Evolutionary conservation across 805 yeast species (phyloP), one percentile per base, ranked within the genome.

Genomic region (Lipomyces sp.): DNA sequence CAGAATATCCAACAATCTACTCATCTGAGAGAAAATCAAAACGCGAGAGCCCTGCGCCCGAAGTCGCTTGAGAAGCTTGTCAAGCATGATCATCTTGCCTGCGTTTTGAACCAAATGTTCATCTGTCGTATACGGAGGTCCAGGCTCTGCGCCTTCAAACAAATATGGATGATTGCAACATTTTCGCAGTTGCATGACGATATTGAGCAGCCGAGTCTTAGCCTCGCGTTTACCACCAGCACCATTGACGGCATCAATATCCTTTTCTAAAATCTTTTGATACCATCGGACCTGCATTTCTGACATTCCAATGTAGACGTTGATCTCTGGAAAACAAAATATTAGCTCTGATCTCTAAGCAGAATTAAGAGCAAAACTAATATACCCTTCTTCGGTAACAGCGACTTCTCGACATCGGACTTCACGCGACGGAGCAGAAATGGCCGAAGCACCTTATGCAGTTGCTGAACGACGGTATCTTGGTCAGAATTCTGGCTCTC

Each of bases 81-180:
- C 98, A 49, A 90, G 70, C 32, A 91, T 86, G 47, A 86, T 76
- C 90, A 90, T 86, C 66, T 90, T 90, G 28, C 95, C 96, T 5
- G 95, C 77, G 65, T 91, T 91, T 71, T 62, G 82, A n/a, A 90
- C 83, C 57, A 91, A 74, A 69, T 91, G 98, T 67, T 90, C 97
- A 68, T 89, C 97, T 0, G 95, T 91, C 1, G 97, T 91, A 64
- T 76, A 91, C 1, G 98, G 98, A 1, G 98, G 98, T 8, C 98
- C 98, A 0, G 97, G 98, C 68, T 90, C 98, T 1, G 98, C 98
- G n/a, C 98, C 98, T 66, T 91, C 98, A 64, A 93, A 93, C 47
- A 91, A 71, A 68, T 93, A 91, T 0, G 98, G 98, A 69, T 93
- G 98, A 66, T 93, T 91, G 67, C 98, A 91, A 68, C 98, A 91